Percentiles rank a stretch among this genome's conserved stretches.
Conservation (phyloP, 768 basidiomycete genomes). For the Peribolospora kevripleyi region DNA sequence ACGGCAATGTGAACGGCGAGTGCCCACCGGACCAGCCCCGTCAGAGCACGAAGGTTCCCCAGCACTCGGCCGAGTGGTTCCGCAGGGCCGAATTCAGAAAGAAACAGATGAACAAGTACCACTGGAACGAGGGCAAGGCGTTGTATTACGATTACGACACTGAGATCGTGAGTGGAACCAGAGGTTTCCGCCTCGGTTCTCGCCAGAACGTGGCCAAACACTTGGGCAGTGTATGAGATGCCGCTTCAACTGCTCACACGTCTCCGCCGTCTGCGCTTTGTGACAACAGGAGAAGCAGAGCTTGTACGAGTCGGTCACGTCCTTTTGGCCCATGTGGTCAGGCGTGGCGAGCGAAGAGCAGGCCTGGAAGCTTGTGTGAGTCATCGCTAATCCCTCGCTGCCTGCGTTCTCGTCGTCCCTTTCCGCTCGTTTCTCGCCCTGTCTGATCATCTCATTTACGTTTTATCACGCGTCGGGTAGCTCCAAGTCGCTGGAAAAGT, state of each 20-base stretch:
- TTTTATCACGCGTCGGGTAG: slow-evolving; percentile 22
- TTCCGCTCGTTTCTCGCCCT: not conserved
- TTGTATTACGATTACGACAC: slow-evolving; percentile 96
- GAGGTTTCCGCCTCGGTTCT: too few relatives aligned
- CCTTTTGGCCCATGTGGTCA: slow-evolving; percentile 91
- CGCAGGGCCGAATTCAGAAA: slow-evolving; percentile 60
- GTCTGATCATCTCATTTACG: slow-evolving; percentile 10
- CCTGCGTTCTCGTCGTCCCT: not conserved
- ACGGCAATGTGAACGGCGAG: too few relatives aligned
- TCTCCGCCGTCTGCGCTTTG: too few relatives aligned
- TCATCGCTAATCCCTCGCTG: slow-evolving; percentile 10
- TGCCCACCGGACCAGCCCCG: not conserved
- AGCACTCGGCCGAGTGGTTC: slow-evolving; percentile 75
- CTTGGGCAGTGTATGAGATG: too few relatives aligned
- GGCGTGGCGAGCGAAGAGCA: slow-evolving; percentile 93
- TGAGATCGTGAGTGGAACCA: slow-evolving; percentile 19
- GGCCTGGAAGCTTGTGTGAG: slow-evolving; percentile 74
- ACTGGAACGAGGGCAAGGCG: slow-evolving; percentile 88
- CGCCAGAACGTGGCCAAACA: too few relatives aligned
- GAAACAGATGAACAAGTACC: slow-evolving; percentile 66
- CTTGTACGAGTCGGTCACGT: slow-evolving; percentile 87
- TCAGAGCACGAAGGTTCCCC: slow-evolving; percentile 2
- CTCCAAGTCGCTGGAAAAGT: slow-evolving; percentile 67
- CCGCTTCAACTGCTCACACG: too few relatives aligned
- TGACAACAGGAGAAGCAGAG: slow-evolving; percentile 47